Evolutionary conservation across 192 early-diverging fungal genomes (phyloP).

Genomic region (Phlyctochytrium bullatum): DNA sequence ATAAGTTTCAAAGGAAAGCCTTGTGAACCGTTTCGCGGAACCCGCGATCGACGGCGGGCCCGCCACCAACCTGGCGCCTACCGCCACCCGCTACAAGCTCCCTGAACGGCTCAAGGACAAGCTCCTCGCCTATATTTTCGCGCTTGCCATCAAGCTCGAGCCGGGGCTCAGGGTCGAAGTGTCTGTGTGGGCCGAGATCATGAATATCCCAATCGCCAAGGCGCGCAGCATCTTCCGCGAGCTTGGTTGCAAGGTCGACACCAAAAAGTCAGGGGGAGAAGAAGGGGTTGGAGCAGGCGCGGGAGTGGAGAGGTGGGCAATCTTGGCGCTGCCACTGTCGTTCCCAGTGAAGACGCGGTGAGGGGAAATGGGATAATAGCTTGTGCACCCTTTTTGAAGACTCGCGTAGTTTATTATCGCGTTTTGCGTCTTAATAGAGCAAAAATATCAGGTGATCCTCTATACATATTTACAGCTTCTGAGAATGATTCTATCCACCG

Average conservation of each 20-base stretch:
- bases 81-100: neutral
- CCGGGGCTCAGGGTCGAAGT: constrained; percentile 70
- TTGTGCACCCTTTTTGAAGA: too few relatives aligned
- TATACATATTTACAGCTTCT: too few relatives aligned
- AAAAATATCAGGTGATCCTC: too few relatives aligned
- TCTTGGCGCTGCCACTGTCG: neutral
- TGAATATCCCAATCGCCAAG: constrained; percentile 37
- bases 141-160: constrained; percentile 68
- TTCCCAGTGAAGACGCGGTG: neutral
- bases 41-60: too few relatives aligned
- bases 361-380: too few relatives aligned
- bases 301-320: neutral
- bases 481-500: too few relatives aligned
- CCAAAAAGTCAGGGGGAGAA: too few relatives aligned
- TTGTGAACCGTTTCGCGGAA: constrained; percentile 54
- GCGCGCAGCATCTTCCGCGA: constrained; percentile 28
- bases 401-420: too few relatives aligned
- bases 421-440: too few relatives aligned
- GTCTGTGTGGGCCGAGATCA: constrained; percentile 58
- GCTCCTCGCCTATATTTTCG: constrained; percentile 74
- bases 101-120: constrained; percentile 63
- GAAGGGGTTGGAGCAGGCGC: too few relatives aligned
- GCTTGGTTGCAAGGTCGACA: constrained; percentile 34
- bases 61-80: constrained; percentile 6
- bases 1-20: constrained; percentile 31